Conservation (phyloP, 768 basidiomycete genomes). For the Lactarius tabidus region DNA sequence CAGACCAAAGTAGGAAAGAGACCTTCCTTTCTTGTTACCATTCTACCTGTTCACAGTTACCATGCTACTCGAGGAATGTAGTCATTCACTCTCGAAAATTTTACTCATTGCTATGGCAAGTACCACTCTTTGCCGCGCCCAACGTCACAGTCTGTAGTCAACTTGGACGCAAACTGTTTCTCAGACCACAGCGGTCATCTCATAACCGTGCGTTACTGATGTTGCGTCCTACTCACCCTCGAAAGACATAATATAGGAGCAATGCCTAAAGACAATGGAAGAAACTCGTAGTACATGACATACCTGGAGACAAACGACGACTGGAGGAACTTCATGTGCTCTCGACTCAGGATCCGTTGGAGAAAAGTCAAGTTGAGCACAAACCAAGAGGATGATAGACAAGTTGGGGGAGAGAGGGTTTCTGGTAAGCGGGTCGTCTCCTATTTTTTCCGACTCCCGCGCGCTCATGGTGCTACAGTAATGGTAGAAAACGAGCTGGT, state of each 20-base stretch:
- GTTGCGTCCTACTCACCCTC: conserved; percentile 74
- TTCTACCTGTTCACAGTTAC: neutral
- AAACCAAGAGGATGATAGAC: conserved; percentile 84
- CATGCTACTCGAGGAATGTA: conserved; percentile 83
- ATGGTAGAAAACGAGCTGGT: conserved; percentile 6
- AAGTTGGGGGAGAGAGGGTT: conserved; percentile 70
- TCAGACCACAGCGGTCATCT: conserved; percentile 43
- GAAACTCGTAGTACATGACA: conserved; percentile 76
- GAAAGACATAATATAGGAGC: conserved; percentile 84
- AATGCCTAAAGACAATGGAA: conserved; percentile 79
- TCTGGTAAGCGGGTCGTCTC: conserved; percentile 54
- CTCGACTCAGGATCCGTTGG: conserved; percentile 93
- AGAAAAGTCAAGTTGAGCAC: conserved; percentile 97
- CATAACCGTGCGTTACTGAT: conserved; percentile 87
- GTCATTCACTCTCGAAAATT: conserved; percentile 80
- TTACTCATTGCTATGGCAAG: conserved; percentile 71
- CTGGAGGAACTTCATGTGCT: conserved; percentile 80
- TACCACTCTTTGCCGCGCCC: conserved; percentile 85
- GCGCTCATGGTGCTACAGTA: neutral
- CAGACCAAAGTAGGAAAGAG: conserved; percentile 13
- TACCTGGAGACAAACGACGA: conserved; percentile 88
- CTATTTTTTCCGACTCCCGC: neutral
- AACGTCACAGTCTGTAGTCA: conserved; percentile 84
- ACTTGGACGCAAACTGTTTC: conserved; percentile 80
- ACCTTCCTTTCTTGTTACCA: conserved; percentile 18